Evolutionary conservation across 306 rosid genomes (phyloP), one percentile per base, ranked within the genome.

Genomic region (Dalbergia cultrata): DNA sequence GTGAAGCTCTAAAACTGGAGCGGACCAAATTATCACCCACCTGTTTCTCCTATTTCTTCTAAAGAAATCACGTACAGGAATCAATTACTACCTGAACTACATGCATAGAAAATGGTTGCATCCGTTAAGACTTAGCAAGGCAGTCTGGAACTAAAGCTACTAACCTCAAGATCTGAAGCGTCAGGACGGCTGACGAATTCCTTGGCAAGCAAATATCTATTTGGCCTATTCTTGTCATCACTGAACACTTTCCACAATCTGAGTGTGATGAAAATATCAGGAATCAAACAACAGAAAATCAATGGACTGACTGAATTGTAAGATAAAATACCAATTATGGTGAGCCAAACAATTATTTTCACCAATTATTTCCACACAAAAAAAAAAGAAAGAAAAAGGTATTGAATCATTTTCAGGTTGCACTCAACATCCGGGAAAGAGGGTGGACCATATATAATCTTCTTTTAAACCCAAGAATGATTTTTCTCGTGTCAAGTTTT

Each of bases 171-270:
- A 9, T 95, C 99, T 75, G 89, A 97, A 22, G 94, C 75, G 71
- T 92, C 97, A 13, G 99, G 99, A 72, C 94, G 97, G 69, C 79
- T 80, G 59, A 87, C 41, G 39, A 90, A 87, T 74, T 95, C 97
- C 88, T 90, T 90, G 81, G 97, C 98, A 75, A 95, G 97, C 77
- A 90, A 86, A 70, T 95, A 95, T 87, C 98, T 83, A 82, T 89
- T 88, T 67, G 94, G 94, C 73, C 96, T 91, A 50, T 89, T 91
- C 85, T 95, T 91, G 82, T 95, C 99, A 83, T 95, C 99, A 34
- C 83, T 88, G 88, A 95, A 95, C 77, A 93, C 99, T 89, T 93
- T 95, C 99, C 99, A 95, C 73, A 77, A 70, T 88, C 99, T 95
- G 70, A 75, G 74, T 35, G 49, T 13, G 72, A 75, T 68, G 79